phyloP scores from a whole-genome alignment of 352 stramenopile genomes.

The Peronospora farinosa region DNA sequence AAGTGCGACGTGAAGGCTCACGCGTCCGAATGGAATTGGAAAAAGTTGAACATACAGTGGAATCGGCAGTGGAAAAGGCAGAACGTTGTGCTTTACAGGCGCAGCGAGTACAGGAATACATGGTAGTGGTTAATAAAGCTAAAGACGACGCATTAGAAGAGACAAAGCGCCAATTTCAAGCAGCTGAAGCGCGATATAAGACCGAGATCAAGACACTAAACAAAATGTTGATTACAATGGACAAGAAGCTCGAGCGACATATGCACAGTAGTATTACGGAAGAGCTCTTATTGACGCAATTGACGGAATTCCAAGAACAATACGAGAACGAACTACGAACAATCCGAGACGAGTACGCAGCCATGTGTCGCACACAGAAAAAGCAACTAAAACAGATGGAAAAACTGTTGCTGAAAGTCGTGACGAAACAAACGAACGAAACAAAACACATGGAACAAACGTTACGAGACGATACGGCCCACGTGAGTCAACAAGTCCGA shows the following conservation, averaged over 20 bases:
- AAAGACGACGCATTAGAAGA: constrained; percentile 11
- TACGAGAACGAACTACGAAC: constrained; percentile 37
- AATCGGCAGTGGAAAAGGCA: constrained; percentile 31
- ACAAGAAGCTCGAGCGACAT: constrained; percentile 25
- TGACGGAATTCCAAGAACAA: constrained; percentile 44
- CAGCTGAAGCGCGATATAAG: not conserved
- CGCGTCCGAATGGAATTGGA: constrained; percentile 38
- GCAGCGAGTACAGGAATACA: constrained; percentile 9
- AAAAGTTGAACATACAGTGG: constrained; percentile 34
- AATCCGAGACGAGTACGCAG: constrained; percentile 23
- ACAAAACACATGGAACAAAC: constrained; percentile 9
- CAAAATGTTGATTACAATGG: constrained; percentile 20
- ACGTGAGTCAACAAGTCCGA: constrained; percentile 5
- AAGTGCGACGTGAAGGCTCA: constrained; percentile 29
- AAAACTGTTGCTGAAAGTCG: constrained; percentile 10
- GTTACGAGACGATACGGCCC: constrained; percentile 12
- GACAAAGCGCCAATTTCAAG: constrained; percentile 7
- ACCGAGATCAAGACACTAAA: constrained; percentile 15
- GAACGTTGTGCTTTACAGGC: constrained; percentile 21
- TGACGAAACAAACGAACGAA: constrained; percentile 11
- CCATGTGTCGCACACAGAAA: constrained; percentile 22
- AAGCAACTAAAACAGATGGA: constrained; percentile 16
- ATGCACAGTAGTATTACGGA: constrained; percentile 36
- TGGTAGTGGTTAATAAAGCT: not conserved
- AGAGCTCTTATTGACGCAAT: constrained; percentile 48